Conservation (phyloP, 257 asterid genomes). For the Salvia splendens region DNA sequence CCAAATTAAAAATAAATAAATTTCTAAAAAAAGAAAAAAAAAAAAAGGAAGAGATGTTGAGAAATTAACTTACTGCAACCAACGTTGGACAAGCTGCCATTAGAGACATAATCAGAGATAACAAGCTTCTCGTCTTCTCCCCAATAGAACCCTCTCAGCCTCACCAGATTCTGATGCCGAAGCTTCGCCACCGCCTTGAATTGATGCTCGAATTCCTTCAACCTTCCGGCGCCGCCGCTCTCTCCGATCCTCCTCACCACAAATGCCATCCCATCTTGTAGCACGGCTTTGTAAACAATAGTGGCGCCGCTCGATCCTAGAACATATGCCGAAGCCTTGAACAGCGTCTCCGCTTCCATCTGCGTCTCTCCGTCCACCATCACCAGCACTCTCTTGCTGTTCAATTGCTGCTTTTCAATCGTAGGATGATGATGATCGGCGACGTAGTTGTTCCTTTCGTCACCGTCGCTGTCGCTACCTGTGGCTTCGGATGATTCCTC, state of each 20-base stretch:
- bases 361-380: conserved; percentile 85
- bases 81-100: conserved; percentile 86
- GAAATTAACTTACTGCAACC: conserved; percentile 69
- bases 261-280: conserved; percentile 68
- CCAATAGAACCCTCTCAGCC: conserved; percentile 78
- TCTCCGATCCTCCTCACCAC: conserved; percentile 92
- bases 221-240: conserved; percentile 36
- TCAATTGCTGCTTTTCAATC: background rate
- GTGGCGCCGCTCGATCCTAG: conserved; percentile 72
- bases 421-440: conserved; percentile 21
- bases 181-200: conserved; percentile 68
- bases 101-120: conserved; percentile 72
- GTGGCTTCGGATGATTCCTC: conserved; percentile 65
- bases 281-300: conserved; percentile 86
- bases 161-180: conserved; percentile 70
- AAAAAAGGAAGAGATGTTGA: no score
- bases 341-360: conserved; percentile 61
- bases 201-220: conserved; percentile 70
- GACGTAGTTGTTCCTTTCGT: no score
- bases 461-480: conserved; percentile 43
- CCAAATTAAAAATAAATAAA: background rate
- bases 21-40: no score
- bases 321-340: conserved; percentile 86
- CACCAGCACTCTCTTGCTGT: conserved; percentile 49
- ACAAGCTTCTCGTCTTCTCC: conserved; percentile 93